Conservation (phyloP, 352 stramenopile species). For the Albugo laibachii region DNA sequence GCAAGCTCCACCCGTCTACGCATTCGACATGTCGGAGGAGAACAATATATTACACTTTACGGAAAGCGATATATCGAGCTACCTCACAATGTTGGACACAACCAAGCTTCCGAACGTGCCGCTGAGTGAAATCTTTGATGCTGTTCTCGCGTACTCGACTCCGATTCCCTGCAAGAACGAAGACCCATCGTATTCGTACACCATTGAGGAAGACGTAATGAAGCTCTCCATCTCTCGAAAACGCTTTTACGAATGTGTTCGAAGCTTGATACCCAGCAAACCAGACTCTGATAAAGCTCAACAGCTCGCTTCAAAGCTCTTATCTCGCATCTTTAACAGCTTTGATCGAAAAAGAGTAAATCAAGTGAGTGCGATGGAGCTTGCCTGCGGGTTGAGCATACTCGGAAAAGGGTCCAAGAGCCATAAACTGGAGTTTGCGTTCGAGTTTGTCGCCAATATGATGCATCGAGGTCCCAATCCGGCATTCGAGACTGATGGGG, state of each 20-base stretch:
- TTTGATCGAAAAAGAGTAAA: conserved; percentile 69
- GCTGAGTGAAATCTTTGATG: conserved; percentile 64
- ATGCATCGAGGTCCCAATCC: conserved; percentile 24
- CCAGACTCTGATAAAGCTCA: conserved; percentile 63
- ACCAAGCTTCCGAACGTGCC: conserved; percentile 52
- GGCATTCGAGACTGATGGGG: not conserved
- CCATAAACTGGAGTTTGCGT: conserved; percentile 68
- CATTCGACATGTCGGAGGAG: conserved; percentile 74
- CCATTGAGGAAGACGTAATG: conserved; percentile 70
- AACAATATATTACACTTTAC: conserved; percentile 69
- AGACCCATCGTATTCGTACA: conserved; percentile 22
- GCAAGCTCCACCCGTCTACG: conserved; percentile 67
- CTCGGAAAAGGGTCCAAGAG: conserved; percentile 69
- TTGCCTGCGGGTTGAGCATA: conserved; percentile 75
- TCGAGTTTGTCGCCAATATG: conserved; percentile 79
- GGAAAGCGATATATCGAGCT: conserved; percentile 70
- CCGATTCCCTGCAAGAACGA: not conserved
- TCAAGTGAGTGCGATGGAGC: conserved; percentile 61
- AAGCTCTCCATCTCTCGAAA: conserved; percentile 54
- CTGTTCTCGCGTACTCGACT: not conserved
- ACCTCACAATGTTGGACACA: conserved; percentile 62
- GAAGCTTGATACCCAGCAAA: conserved; percentile 37
- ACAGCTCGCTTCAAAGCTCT: conserved; percentile 64
- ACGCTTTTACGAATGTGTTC: conserved; percentile 78
- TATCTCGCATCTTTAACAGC: conserved; percentile 69